Evolutionary conservation across 176 grass and related monocot species (phyloP), one percentile per base, ranked within the genome.

Genomic region (Aegilops bicornis): DNA sequence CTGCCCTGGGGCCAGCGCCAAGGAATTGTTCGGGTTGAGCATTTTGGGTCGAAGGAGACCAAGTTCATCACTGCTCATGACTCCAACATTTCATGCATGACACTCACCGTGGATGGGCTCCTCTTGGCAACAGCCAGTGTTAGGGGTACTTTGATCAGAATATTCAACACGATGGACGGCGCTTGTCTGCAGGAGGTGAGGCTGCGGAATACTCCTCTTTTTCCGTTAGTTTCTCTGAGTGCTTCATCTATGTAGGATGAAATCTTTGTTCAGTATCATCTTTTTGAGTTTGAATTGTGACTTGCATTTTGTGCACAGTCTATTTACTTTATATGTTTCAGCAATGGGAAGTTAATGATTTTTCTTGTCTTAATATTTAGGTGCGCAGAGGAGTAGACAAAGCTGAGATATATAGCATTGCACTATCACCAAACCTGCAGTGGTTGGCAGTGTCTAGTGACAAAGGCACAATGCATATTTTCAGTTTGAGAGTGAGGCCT

Each of bases 391-490:
- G 93, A 58, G 60, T 82, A 52, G 96, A 94, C 19, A 86, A 42
- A 65, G 96, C 96, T 63, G 93, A 94, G 13, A 91, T 95, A 87
- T 73, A 94, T 54, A 91, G 89, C 88, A 93, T 98, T 69, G 89
- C 91, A 25, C 70, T 98, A 40, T 98, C 93, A 23, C 79, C 6
- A 66, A 68, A 95, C 2, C 3, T 92, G 76, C 73, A 91, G 86
- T 95, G 93, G 93, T 39, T 98, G 68, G 93, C 91, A 35, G 93
- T 89, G 17, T 95, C 90, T 16, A 95, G 93, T 45, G 91, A 92
- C 81, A 98, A 88, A 87, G 91, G 91, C 76, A 95, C 93, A 12
- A 76, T 98, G 37, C 93, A 98, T 86, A 83, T 95, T 23, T 98
- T 98, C 69, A 87, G 84, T 73, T 76, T 98, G 68, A 87, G 83